These are phyloP conservation scores for Ceratocystis cacaofunesta DNA, from an alignment of 2,329 filamentous ascomycete species.

Conservation along the genomic window DNA sequence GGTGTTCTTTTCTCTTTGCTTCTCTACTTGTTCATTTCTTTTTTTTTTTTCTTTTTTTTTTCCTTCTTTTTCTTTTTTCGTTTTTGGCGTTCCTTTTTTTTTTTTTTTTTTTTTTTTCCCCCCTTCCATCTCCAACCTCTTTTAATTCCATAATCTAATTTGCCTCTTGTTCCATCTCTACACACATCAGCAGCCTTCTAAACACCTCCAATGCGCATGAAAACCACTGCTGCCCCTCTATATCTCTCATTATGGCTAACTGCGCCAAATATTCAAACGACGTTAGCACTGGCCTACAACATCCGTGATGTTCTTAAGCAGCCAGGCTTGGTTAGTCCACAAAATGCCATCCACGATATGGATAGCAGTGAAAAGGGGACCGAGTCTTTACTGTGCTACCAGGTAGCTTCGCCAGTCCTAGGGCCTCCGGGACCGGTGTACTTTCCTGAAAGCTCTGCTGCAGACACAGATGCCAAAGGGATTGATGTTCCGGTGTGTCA, in stretches of 20 bases:
- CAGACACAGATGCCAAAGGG: constrained; percentile 16
- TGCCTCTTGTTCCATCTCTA: background rate
- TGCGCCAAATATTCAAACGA: background rate
- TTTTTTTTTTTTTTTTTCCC: background rate
- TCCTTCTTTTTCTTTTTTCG: rapidly evolving
- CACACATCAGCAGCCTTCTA: background rate
- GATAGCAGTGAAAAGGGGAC: background rate
- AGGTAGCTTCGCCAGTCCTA: constrained; percentile 53
- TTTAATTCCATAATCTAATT: background rate
- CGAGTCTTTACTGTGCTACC: constrained; percentile 39
- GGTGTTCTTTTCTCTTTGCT: background rate
- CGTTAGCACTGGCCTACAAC: background rate
- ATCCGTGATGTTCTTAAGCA: background rate
- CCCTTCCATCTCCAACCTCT: background rate
- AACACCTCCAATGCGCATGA: background rate
- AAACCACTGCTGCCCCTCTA: background rate
- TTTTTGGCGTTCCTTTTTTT: background rate
- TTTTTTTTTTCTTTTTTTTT: too few relatives aligned
- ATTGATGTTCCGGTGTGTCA: constrained; percentile 26
- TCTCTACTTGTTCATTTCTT: background rate
- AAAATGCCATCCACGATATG: background rate
- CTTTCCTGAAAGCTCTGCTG: constrained; percentile 19
- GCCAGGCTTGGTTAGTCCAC: background rate
- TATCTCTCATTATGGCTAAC: background rate
- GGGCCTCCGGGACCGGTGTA: constrained; percentile 29